Evolutionary conservation across 805 yeast species (phyloP).

Genomic region (Saturnispora gosingensis): DNA sequence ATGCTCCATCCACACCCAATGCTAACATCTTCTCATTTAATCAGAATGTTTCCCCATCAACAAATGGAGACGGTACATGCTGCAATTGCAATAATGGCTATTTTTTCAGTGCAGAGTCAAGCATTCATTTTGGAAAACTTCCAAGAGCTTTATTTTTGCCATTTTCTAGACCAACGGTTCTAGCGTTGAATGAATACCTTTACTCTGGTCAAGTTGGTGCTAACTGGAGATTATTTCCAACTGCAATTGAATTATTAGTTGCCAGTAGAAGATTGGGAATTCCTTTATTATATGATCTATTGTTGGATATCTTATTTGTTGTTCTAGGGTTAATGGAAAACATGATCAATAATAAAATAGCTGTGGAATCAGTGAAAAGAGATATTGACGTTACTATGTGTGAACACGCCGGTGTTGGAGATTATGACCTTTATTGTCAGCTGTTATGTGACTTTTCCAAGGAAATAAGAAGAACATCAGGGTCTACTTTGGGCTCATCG

Average conservation of each 20-base stretch:
- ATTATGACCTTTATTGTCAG: conserved; percentile 10
- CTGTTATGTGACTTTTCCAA: conserved; percentile 8
- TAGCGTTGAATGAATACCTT: conserved; percentile 61
- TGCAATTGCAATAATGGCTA: neutral
- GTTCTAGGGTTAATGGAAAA: conserved; percentile 58
- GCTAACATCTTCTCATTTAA: neutral
- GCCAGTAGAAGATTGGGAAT: conserved; percentile 59
- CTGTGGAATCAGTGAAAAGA: neutral
- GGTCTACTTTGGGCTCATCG: conserved; percentile 6
- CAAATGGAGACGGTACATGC: neutral
- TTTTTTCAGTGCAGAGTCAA: neutral
- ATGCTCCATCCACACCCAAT: neutral
- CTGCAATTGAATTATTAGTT: conserved; percentile 53
- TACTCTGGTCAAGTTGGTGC: conserved; percentile 76
- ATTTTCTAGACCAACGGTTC: conserved; percentile 48
- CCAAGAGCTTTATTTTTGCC: conserved; percentile 68
- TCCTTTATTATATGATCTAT: conserved; percentile 60
- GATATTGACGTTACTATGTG: neutral
- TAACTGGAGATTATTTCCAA: conserved; percentile 64
- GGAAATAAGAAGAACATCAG: conserved; percentile 11
- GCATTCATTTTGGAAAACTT: conserved; percentile 24
- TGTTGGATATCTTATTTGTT: conserved; percentile 60
- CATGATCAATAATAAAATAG: conserved; percentile 1
- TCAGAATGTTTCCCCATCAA: neutral
- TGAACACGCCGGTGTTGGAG: conserved; percentile 9